A percentile compares a stretch with the other conserved stretches of the same genome.
phyloP scores from a whole-genome alignment of 2,329 filamentous ascomycete species.

The Periconia sp. region DNA sequence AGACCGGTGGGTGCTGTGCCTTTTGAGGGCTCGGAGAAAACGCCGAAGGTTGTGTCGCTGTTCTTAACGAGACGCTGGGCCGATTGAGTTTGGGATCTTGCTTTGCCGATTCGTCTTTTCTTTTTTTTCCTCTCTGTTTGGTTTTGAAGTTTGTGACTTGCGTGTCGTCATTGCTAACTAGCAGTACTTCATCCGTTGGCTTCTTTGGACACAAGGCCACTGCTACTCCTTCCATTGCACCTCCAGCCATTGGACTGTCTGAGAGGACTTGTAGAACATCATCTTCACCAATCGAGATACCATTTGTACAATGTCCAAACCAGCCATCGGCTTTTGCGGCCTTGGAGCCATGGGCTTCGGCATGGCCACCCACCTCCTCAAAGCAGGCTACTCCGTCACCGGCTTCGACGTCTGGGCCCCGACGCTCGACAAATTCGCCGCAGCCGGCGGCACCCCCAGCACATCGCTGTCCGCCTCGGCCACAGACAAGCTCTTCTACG shows the following conservation, averaged over 20 bases:
- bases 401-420: slow-evolving; percentile 75
- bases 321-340: slow-evolving; percentile 70
- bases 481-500: slow-evolving; percentile 63
- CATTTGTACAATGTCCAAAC: slow-evolving; percentile 45
- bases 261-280: no score
- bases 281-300: no score
- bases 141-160: no score
- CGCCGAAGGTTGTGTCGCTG: not conserved
- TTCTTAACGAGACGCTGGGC: no score
- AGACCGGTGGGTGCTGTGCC: not conserved
- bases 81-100: no score
- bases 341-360: slow-evolving; percentile 83
- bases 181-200: no score
- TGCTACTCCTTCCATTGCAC: no score
- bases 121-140: no score
- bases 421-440: slow-evolving; percentile 68
- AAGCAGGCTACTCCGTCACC: slow-evolving; percentile 69
- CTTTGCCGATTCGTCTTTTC: no score
- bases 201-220: no score
- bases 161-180: no score
- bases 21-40: not conserved
- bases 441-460: slow-evolving; percentile 66
- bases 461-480: slow-evolving; percentile 68
- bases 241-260: no score
- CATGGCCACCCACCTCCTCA: slow-evolving; percentile 77